Base-by-base conservation (phyloP, 306 rosid species). In the Medicago ruthenica region DNA sequence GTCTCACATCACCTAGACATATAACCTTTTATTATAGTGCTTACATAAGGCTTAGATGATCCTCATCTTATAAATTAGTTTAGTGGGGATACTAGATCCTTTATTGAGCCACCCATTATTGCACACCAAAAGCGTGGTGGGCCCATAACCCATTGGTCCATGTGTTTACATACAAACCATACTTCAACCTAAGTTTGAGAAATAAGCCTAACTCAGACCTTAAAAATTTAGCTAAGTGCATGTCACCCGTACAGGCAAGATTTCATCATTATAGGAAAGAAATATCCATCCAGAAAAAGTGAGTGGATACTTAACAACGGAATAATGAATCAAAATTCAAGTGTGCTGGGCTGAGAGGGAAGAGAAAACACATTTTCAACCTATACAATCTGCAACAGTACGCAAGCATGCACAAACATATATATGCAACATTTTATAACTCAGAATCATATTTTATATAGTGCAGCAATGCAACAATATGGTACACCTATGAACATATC, bases 391-490 rank as follows among this genome's bases (percentile, higher is more conserved):
- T 34, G 20, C 44, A 65, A 16, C 42, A 64, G 22, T 37, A 31
- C 27, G 8, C 70, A 16, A 39, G n/a, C 48, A 70, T 3, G 55
- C 20, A 41, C 71, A 60, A 27, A 41, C 16, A 44, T 31, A 12
- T 58, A 71, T 73, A 44, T 17, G 37, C 64, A 54, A 31, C 75
- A 76, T 60, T 45, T 54, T 61, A 61, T 44, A 79, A 71, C 65
- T 61, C 64, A 20, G 10, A 66, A 40, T 37, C 51, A 10, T 39
- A 22, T 51, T 67, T 63, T 24, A 57, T 53, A 36, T 14, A 76
- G 40, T 21, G 59, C 64, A 80, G 53, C 76, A 83, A 62, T 59
- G 40, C 67, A 65, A 42, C 63, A 65, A 42, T 58, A 45, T 17
- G 63, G 22, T 7, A 64, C 12, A 27, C 40, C 20, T 27, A 51